These are phyloP conservation scores for Trichophyton verrucosum DNA, from an alignment of 2,329 filamentous ascomycete species.

Conservation along the genomic window DNA sequence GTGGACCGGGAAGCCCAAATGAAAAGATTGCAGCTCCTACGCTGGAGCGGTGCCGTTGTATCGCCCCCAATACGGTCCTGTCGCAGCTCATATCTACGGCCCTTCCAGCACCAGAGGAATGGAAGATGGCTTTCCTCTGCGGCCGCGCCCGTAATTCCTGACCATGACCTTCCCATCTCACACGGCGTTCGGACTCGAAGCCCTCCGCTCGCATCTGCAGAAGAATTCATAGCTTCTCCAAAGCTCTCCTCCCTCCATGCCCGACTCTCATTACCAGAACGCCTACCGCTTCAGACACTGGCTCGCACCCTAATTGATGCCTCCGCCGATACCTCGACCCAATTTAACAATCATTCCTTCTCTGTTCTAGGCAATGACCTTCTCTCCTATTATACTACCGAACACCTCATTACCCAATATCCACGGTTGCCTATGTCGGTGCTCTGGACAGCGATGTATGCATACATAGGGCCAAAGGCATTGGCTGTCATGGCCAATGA, in stretches of 20 bases:
- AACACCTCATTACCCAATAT: constrained; percentile 78
- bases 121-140: constrained; percentile 33
- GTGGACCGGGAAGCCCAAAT: constrained; percentile 20
- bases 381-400: constrained; percentile 76
- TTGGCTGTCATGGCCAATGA: constrained; percentile 61
- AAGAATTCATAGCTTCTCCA: constrained; percentile 57
- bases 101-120: constrained; percentile 12
- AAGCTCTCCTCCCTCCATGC: constrained; percentile 90
- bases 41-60: constrained; percentile 41
- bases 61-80: constrained; percentile 35
- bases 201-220: constrained; percentile 60
- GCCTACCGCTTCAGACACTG: constrained; percentile 73
- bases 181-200: constrained; percentile 19
- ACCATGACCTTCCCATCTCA: constrained; percentile 9
- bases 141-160: constrained; percentile 19
- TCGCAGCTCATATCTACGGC: constrained; percentile 15
- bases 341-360: constrained; percentile 82
- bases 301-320: constrained; percentile 74
- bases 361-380: constrained; percentile 70
- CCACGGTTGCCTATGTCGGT: constrained; percentile 84
- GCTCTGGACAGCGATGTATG: constrained; percentile 71
- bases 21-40: constrained; percentile 40
- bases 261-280: constrained; percentile 67
- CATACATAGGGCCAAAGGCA: constrained; percentile 65
- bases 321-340: constrained; percentile 64